These are phyloP conservation scores for Cytospora piceicola DNA, from an alignment of 2,329 filamentous ascomycete genomes.

Conservation along the genomic window DNA sequence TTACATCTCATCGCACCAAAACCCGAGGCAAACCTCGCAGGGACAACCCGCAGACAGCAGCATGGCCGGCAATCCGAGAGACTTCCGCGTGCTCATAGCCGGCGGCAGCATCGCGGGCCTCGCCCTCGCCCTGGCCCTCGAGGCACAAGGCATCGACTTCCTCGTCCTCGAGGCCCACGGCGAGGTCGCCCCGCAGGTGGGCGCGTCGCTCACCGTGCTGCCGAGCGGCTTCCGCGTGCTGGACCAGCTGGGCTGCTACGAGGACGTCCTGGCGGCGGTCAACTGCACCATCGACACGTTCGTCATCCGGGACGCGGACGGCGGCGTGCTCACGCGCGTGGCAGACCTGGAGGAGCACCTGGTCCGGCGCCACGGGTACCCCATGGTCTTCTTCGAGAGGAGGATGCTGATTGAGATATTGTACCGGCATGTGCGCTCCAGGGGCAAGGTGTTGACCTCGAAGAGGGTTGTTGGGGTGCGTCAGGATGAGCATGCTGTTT, in stretches of 20 bases:
- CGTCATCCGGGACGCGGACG: slow-evolving; percentile 14
- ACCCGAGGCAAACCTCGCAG: not conserved
- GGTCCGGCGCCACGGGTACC: slow-evolving; percentile 38
- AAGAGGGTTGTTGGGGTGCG: slow-evolving; percentile 39
- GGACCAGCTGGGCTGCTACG: slow-evolving; percentile 52
- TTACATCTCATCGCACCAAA: too few species aligned
- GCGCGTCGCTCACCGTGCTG: slow-evolving; percentile 52
- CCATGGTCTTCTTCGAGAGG: slow-evolving; percentile 42
- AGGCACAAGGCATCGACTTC: slow-evolving; percentile 51
- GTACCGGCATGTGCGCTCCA: slow-evolving; percentile 41
- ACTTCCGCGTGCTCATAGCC: slow-evolving; percentile 46
- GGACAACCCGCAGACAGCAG: not conserved
- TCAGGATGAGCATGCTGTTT: slow-evolving; percentile 1
- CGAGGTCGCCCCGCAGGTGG: slow-evolving; percentile 49
- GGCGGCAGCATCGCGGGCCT: slow-evolving; percentile 54
- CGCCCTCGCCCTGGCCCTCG: slow-evolving; percentile 47
- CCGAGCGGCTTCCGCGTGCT: slow-evolving; percentile 50
- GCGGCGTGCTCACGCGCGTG: not conserved
- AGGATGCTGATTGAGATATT: slow-evolving; percentile 41
- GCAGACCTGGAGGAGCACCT: slow-evolving; percentile 18
- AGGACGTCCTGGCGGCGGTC: slow-evolving; percentile 16
- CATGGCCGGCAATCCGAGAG: not conserved
- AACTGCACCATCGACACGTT: slow-evolving; percentile 17
- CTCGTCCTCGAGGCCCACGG: slow-evolving; percentile 50
- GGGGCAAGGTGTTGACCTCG: slow-evolving; percentile 38